Percentiles rank a stretch among this genome's conserved stretches.
Conservation (phyloP, 2,329 filamentous ascomycete species). For the Penicillium sp. region DNA sequence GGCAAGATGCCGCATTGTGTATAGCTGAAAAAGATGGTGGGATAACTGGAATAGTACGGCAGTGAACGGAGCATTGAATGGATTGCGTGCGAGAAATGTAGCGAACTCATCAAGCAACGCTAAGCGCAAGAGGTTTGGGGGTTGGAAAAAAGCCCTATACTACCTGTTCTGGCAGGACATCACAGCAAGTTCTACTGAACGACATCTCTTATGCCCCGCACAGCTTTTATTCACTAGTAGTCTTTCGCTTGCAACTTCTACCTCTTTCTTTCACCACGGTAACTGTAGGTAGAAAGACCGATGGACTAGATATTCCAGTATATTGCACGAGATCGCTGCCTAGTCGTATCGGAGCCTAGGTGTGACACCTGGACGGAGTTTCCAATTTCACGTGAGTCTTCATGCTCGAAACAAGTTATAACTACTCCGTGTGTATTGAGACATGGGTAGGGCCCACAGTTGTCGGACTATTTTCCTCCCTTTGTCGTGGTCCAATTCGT, state of each 20-base stretch:
- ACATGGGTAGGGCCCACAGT: not conserved
- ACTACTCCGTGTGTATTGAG: not conserved
- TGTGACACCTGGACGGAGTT: not conserved
- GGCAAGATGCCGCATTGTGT: conserved; percentile 2
- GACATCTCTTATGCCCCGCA: not conserved
- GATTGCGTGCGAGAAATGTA: not conserved
- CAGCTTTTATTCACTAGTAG: not conserved
- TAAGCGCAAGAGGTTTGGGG: not conserved
- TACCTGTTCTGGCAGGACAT: no score
- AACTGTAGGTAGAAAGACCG: no score
- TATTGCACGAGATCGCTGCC: no score
- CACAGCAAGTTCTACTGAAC: not conserved
- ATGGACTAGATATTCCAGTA: no score
- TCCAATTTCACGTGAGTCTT: not conserved
- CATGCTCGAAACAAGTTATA: not conserved
- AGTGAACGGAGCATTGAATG: not conserved
- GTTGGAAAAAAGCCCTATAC: not conserved
- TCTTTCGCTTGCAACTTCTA: not conserved
- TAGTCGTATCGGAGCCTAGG: not conserved
- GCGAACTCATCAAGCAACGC: not conserved
- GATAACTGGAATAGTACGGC: not conserved
- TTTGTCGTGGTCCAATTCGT: not conserved
- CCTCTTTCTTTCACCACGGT: no score
- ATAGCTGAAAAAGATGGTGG: not conserved
- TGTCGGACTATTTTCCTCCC: not conserved